Conservation (phyloP, 1,284 basidiomycete genomes). For the Tremellales sp. region DNA sequence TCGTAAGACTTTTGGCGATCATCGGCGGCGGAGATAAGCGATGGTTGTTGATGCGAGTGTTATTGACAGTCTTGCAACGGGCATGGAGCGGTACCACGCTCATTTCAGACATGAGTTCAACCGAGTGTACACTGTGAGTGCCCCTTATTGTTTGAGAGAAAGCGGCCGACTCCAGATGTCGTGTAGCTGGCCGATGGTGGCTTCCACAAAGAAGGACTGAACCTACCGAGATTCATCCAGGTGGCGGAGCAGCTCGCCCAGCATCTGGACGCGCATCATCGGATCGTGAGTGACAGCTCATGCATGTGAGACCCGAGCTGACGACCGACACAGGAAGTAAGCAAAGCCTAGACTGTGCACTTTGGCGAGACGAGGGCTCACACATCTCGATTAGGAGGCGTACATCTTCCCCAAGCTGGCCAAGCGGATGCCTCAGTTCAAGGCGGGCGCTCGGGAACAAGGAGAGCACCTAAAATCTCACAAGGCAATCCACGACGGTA, state of each 20-base stretch:
- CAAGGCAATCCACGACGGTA: constrained; percentile 63
- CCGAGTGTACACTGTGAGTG: constrained; percentile 37
- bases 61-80: constrained; percentile 31
- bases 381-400: too few relatives aligned
- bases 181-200: constrained; percentile 55
- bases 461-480: constrained; percentile 61
- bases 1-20: constrained; percentile 6
- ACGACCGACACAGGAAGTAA: constrained; percentile 8
- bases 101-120: constrained; percentile 44
- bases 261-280: constrained; percentile 64
- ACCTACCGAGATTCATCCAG: constrained; percentile 52
- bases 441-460: constrained; percentile 42
- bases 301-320: constrained; percentile 7
- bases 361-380: too few relatives aligned
- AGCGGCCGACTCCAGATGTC: background rate
- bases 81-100: constrained; percentile 42
- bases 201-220: constrained; percentile 53
- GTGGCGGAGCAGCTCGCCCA: constrained; percentile 51
- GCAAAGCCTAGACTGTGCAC: too few relatives aligned
- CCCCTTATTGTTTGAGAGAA: background rate
- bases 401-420: constrained; percentile 64
- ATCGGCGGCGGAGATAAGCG: background rate
- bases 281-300: constrained; percentile 54
- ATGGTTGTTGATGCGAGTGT: background rate
- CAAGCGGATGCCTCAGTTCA: constrained; percentile 61